These are phyloP conservation scores for Sutorius eximius DNA, from an alignment of 1,284 basidiomycete genomes.

Conservation along the genomic window DNA sequence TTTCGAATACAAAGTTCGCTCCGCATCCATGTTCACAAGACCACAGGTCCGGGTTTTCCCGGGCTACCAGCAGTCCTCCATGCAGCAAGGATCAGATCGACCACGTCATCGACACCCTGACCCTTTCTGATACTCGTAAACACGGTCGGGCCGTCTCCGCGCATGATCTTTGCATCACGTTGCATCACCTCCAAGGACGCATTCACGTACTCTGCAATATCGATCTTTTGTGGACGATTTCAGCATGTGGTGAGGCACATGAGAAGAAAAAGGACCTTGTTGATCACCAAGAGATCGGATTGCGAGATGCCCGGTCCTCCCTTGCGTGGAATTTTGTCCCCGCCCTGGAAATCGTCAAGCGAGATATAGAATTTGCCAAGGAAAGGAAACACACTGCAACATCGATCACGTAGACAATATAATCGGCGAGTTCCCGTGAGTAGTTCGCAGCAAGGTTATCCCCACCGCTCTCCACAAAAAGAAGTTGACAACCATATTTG, in stretches of 20 bases:
- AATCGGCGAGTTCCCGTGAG: slow-evolving; percentile 93
- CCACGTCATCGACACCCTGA: slow-evolving; percentile 81
- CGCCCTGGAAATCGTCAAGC: slow-evolving; percentile 55
- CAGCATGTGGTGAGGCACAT: background rate
- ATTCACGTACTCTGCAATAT: slow-evolving; percentile 90
- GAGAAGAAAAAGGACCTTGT: slow-evolving; percentile 65
- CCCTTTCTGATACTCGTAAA: slow-evolving; percentile 86
- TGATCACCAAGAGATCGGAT: slow-evolving; percentile 92
- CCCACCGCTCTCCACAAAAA: slow-evolving; percentile 94
- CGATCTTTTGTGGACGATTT: slow-evolving; percentile 63
- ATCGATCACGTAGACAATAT: slow-evolving; percentile 94
- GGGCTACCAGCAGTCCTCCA: slow-evolving; percentile 81
- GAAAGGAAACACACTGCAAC: slow-evolving; percentile 55
- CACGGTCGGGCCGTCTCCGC: slow-evolving; percentile 91
- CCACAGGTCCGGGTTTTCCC: slow-evolving; percentile 46
- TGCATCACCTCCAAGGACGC: slow-evolving; percentile 96
- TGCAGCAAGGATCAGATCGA: slow-evolving; percentile 81
- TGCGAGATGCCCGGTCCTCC: slow-evolving; percentile 97
- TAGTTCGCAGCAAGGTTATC: slow-evolving; percentile 97
- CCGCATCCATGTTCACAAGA: slow-evolving; percentile 43
- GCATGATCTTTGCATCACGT: slow-evolving; percentile 89
- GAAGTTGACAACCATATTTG: slow-evolving; percentile 79
- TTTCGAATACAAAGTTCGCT: background rate
- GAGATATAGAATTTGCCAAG: slow-evolving; percentile 9
- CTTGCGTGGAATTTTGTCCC: slow-evolving; percentile 98